Evolutionary conservation across 352 stramenopile species (phyloP), one percentile per base, ranked within the genome.

Genomic region (Thraustochytrium striatum): DNA sequence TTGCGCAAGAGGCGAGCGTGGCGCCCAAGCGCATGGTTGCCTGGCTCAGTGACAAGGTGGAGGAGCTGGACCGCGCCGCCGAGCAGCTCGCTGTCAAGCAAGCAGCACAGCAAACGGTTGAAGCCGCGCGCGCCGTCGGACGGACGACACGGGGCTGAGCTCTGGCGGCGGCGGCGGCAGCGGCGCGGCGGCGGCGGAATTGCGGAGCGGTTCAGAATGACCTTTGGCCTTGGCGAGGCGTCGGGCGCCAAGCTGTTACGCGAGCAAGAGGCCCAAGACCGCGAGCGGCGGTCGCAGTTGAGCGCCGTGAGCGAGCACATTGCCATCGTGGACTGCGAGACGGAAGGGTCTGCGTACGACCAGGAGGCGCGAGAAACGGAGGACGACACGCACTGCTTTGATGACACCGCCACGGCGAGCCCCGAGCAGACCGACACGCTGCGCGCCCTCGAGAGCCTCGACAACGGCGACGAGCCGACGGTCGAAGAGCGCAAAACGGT

Each of bases 131-230:
- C 1, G 9, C 39, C 55, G 30, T 3, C 1, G 0, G 30, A 19
- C n/a, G 32, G 0, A 3, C 55, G 25, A 0, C 55, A 1, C 21
- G 28, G 28, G 28, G 39, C 16, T 19, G 30, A 3, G 55, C 32
- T 21, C 11, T 21, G 3, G 0, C 0, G 8, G 19, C 55, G 55
- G 11, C 36, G 11, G 55, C 16, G 55, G 11, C 32, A 41, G 2
- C 30, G 55, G 28, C 3, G 30, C 59, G 13, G 52, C 8, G 30
- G 50, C 59, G 39, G 39, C 39, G 5, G 43, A 30, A 32, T 70
- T 55, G 47, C 65, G 9, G 47, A 75, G 19, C 30, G 30, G 65
- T 30, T 75, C 21, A 75, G 61, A 25, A 25, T 75, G 5, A 75
- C 65, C 16, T 38, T 75, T 8, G 65, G 65, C 32, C 0, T 75